phyloP scores from a whole-genome alignment of 2,329 filamentous ascomycete species.

The Pyrenophora seminiperda region DNA sequence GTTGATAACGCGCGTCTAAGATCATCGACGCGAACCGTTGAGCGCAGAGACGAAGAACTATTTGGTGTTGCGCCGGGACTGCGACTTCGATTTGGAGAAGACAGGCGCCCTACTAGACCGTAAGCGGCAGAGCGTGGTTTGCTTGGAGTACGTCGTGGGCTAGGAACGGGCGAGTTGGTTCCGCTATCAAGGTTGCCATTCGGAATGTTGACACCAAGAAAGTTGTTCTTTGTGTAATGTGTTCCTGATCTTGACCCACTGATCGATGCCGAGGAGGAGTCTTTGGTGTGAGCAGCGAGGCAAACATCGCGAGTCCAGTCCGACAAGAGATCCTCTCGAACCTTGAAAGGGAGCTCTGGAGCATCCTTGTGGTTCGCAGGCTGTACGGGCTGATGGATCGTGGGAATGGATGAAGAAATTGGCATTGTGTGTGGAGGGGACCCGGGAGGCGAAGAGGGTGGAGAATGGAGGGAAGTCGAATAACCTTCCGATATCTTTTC shows the following conservation, averaged over 20 bases:
- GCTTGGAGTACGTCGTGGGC: conserved; percentile 41
- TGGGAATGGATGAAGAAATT: conserved; percentile 60
- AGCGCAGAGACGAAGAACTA: conserved; percentile 46
- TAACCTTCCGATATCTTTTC: conserved; percentile 77
- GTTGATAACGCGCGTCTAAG: conserved; percentile 54
- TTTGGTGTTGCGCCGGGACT: conserved; percentile 41
- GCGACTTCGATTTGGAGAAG: conserved; percentile 35
- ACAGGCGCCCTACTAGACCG: conserved; percentile 41
- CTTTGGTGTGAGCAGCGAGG: conserved; percentile 68
- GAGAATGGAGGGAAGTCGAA: conserved; percentile 64
- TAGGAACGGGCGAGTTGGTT: conserved; percentile 37
- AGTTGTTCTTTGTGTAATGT: conserved; percentile 41
- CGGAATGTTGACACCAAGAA: conserved; percentile 63
- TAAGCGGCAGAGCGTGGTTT: conserved; percentile 42
- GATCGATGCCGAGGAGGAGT: conserved; percentile 74
- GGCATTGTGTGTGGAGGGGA: conserved; percentile 70
- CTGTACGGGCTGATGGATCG: conserved; percentile 33
- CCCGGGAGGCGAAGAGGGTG: conserved; percentile 69
- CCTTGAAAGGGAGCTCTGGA: conserved; percentile 65
- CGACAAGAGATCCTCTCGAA: conserved; percentile 76
- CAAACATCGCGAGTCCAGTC: conserved; percentile 81
- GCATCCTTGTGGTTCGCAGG: conserved; percentile 29
- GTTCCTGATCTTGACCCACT: conserved; percentile 69
- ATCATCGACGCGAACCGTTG: conserved; percentile 53
- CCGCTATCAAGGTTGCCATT: conserved; percentile 44